Base-by-base conservation (phyloP, 1,284 basidiomycete genomes). In the Cryptococcus depauperatus region DNA sequence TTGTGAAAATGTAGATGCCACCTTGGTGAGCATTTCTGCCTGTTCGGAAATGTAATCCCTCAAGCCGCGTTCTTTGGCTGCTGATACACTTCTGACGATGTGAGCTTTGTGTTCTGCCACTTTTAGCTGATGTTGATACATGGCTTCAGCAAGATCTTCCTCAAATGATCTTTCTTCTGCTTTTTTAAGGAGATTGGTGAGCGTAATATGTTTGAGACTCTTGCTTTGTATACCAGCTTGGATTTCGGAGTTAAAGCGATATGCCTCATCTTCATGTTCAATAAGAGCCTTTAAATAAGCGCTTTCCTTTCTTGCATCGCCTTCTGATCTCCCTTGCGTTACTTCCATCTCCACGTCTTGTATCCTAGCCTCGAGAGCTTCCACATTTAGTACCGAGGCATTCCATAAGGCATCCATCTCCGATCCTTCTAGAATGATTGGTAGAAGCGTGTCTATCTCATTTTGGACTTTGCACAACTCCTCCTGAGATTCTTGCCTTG, bases 171-270 rank as follows among this genome's bases (percentile, higher is more conserved):
- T 76, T 61, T 89, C 83, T 40, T 82, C 81, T 25, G 84, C 80
- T 10, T 84, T 85, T 22, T 83, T 80, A 54, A 95, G 77, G 26
- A 84, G 82, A 8, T 83, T 84, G 25, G 88, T 82, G 59, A 93
- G 85, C 74, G 90, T 84, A 28, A 81, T 80, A 41, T 76, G 77
- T 11, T 85, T 81, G 60, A 88, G 88, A 45, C 76, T 76, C 8
- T 86, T 83, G 8, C 80, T 79, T 56, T 80, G 77, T 16, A 87
- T 66, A 35, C 81, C 79, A 30, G 72, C 66, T 49, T 77, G 79
- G 18, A 86, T 68, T 0, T 76, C 62, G 4, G 83, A 82, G 50
- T 81, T 78, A 6, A 79, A 66, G 47, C 75, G 77, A 37, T 84
- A 69, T 21, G 76, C 76, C 37, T 79, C 74, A 60, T 91, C 85